Percentiles rank a stretch among this genome's conserved stretches.
Evolutionary conservation across 2,329 filamentous ascomycete genomes (phyloP).

Genomic region (Xylaria digitata): DNA sequence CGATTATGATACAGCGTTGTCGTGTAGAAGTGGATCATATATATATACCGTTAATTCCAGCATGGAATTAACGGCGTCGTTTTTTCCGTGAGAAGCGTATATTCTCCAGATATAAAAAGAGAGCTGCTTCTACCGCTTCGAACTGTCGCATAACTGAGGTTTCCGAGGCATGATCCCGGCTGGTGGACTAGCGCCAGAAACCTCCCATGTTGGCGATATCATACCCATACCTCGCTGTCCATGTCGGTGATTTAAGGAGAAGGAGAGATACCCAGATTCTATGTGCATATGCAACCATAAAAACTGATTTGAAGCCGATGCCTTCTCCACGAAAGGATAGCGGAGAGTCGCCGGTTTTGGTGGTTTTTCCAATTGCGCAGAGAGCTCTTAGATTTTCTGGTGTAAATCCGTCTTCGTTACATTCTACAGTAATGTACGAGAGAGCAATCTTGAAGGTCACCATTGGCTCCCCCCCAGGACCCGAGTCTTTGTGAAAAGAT

Average conservation of each 20-base stretch:
- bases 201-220: slow-evolving; percentile 59
- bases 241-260: slow-evolving; percentile 54
- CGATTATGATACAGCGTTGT: slow-evolving; percentile 49
- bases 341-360: slow-evolving; percentile 53
- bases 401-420: slow-evolving; percentile 62
- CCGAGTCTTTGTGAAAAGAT: slow-evolving; percentile 51
- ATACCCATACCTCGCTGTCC: slow-evolving; percentile 62
- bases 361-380: slow-evolving; percentile 58
- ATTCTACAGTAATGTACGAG: slow-evolving; percentile 57
- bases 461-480: slow-evolving; percentile 42
- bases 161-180: slow-evolving; percentile 1
- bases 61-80: too few species aligned
- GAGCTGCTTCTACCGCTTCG: slow-evolving; percentile 51
- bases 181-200: slow-evolving; percentile 34
- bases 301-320: slow-evolving; percentile 64
- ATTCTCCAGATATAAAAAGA: slow-evolving; percentile 58
- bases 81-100: too few species aligned
- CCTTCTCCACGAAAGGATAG: slow-evolving; percentile 62
- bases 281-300: slow-evolving; percentile 59
- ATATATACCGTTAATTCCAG: too few species aligned
- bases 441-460: slow-evolving; percentile 53
- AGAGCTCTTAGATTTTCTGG: slow-evolving; percentile 57
- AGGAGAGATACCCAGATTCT: slow-evolving; percentile 57
- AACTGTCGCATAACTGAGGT: slow-evolving; percentile 49
- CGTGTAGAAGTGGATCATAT: too few species aligned